Evolutionary conservation across 371 early-diverging fungal genomes (phyloP).

Genomic region (Batkoa obscura): DNA sequence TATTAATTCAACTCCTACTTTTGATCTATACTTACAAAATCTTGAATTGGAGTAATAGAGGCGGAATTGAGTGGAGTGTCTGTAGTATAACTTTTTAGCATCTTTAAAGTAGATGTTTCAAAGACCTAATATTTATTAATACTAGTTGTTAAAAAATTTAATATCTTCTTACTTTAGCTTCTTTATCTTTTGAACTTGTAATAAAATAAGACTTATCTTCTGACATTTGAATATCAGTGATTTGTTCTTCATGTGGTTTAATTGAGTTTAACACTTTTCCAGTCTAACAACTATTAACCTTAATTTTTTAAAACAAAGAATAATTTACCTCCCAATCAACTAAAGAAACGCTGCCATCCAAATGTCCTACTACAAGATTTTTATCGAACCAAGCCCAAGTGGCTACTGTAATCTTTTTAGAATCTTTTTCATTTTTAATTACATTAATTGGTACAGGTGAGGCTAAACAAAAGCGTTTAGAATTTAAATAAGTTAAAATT

Average conservation of each 20-base stretch:
- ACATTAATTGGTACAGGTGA: conserved; percentile 50
- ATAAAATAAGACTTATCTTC: conserved; percentile 89
- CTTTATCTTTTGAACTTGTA: conserved; percentile 92
- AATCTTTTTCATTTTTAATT: conserved; percentile 36
- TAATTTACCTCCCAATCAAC: conserved; percentile 53
- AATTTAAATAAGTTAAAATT: not conserved
- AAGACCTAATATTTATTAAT: conserved; percentile 24
- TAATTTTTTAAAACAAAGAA: not conserved
- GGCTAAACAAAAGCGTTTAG: conserved; percentile 16
- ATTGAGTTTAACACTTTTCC: conserved; percentile 39
- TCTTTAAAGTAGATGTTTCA: conserved; percentile 64
- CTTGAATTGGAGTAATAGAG: conserved; percentile 69
- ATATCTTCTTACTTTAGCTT: conserved; percentile 34
- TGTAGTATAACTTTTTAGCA: conserved; percentile 68
- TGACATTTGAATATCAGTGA: conserved; percentile 91
- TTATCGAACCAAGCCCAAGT: conserved; percentile 83
- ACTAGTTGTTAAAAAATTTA: not conserved
- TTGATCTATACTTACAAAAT: conserved; percentile 40
- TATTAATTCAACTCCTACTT: not conserved
- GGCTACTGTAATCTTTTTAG: conserved; percentile 71
- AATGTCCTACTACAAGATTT: conserved; percentile 80
- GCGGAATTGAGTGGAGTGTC: conserved; percentile 97
- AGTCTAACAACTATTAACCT: conserved; percentile 14
- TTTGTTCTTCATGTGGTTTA: conserved; percentile 45
- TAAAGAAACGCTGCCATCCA: conserved; percentile 74